A percentile compares a stretch with the other conserved stretches of the same genome.
These are phyloP conservation scores for Rosellinia necatrix DNA, from an alignment of 2,329 filamentous ascomycete genomes.

Conservation along the genomic window DNA sequence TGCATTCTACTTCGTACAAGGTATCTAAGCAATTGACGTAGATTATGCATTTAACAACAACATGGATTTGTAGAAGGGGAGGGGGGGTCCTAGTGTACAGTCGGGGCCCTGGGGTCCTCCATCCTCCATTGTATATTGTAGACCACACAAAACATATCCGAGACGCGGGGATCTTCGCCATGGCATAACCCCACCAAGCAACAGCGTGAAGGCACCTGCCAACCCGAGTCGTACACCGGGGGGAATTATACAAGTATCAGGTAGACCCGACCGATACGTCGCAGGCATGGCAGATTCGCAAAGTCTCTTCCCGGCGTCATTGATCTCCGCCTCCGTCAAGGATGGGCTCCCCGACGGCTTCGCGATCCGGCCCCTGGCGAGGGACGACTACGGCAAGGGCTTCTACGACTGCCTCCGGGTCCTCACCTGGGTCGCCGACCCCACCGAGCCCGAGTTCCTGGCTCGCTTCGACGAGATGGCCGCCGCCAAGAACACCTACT, in stretches of 20 bases:
- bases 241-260: not conserved
- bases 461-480: slow-evolving; percentile 67
- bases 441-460: slow-evolving; percentile 53
- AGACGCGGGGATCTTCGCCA: no score
- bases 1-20: not conserved
- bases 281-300: slow-evolving; percentile 11
- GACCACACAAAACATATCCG: no score
- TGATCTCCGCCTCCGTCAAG: slow-evolving; percentile 68
- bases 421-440: slow-evolving; percentile 76
- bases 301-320: slow-evolving; percentile 64
- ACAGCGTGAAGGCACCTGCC: no score
- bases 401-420: slow-evolving; percentile 78
- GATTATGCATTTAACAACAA: slow-evolving; percentile 12
- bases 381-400: slow-evolving; percentile 68
- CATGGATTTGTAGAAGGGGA: no score
- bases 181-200: no score
- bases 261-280: not conserved
- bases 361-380: slow-evolving; percentile 70
- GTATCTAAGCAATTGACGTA: not conserved
- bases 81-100: no score
- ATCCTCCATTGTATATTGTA: no score
- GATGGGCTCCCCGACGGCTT: slow-evolving; percentile 69
- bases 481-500: slow-evolving; percentile 59
- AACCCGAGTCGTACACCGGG: no score
- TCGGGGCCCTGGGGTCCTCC: no score